Base-by-base conservation (phyloP, 305 asterid genomes). In the Ilex paraguariensis region DNA sequence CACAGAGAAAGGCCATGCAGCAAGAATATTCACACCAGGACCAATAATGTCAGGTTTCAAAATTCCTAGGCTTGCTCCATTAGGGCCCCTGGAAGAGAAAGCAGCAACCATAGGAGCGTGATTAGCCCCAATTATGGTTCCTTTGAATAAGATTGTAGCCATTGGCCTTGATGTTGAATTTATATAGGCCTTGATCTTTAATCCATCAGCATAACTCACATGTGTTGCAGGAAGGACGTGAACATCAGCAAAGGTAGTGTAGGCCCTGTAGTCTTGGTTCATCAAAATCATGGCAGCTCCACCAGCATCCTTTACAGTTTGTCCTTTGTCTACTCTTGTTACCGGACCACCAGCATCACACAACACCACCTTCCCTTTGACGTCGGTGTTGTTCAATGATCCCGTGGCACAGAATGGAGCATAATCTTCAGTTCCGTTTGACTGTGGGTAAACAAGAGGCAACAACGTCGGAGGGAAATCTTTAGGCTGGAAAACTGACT, bases 1-100 rank as follows among this genome's bases (percentile, higher is more conserved):
- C 2, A 53, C 31, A 16, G 50, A 14, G 16, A 63, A 5, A 1
- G 67, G 59, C 67, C 59, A 63, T 3, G 67, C 67, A 4, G 67
- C 67, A n/a, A 63, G 67, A 53, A 63, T 63, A 48, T 28, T 63
- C 15, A 63, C 67, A 0, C 67, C 67, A 0, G 67, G 67, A 12
- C 67, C 67, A 53, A 63, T 36, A 53, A 63, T n/a, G n/a, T n/a
- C n/a, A n/a, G n/a, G n/a, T n/a, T n/a, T n/a, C n/a, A n/a, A n/a
- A n/a, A n/a, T n/a, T 16, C 64, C 64, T 11, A 54, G 64, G 32
- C 64, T 60, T 28, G 54, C 53, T n/a, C 13, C 16, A 16, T 49
- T 60, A 13, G 64, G 64, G 16, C 64, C 64, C 42, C 64, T 44
- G 16, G 64, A 44, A 11, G 64, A 60, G 14, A 60, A 60, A 9